These are phyloP conservation scores for Fusarium humuli DNA, from an alignment of 2,329 filamentous ascomycete genomes.

Conservation along the genomic window DNA sequence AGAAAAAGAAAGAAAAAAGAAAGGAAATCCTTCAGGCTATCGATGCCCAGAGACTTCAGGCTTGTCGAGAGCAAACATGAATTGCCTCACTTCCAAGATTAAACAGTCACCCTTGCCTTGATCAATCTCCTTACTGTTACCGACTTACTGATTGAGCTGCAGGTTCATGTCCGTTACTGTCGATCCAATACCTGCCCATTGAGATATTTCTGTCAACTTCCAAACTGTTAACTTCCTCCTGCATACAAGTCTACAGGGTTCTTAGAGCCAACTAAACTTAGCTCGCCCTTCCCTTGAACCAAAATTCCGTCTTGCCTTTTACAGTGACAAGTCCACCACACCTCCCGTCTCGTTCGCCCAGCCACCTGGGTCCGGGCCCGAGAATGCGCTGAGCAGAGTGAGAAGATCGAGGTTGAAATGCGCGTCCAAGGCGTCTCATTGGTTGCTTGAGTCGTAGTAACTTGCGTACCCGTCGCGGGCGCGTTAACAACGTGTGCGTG, in stretches of 20 bases:
- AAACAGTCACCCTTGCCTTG: constrained; percentile 12
- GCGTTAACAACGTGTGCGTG: constrained; percentile 38
- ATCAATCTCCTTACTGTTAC: constrained; percentile 26
- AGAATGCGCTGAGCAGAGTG: constrained; percentile 32
- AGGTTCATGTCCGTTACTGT: constrained; percentile 27
- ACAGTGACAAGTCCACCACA: constrained; percentile 15
- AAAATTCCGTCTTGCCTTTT: constrained; percentile 27
- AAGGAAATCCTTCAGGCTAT: constrained; percentile 1
- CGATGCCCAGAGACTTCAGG: constrained; percentile 3
- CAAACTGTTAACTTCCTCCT: constrained; percentile 3
- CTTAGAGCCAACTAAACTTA: constrained; percentile 41
- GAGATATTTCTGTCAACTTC: constrained; percentile 35
- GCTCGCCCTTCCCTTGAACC: constrained; percentile 17
- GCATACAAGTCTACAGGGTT: constrained; percentile 30
- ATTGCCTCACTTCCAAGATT: constrained; percentile 6
- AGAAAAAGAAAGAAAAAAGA: constrained; percentile 31
- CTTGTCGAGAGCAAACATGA: not conserved
- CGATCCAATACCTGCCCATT: constrained; percentile 29
- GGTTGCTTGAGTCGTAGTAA: constrained; percentile 10
- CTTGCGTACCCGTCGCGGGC: constrained; percentile 39
- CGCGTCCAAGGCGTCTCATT: constrained; percentile 41
- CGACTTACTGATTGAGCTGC: not conserved
- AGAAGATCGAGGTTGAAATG: constrained; percentile 34
- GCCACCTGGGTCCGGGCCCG: constrained; percentile 38
- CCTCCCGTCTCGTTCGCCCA: constrained; percentile 38